Percentiles rank a stretch among this genome's conserved stretches.
phyloP scores from a whole-genome alignment of 768 basidiomycete genomes.

The Hericium rajendrae region DNA sequence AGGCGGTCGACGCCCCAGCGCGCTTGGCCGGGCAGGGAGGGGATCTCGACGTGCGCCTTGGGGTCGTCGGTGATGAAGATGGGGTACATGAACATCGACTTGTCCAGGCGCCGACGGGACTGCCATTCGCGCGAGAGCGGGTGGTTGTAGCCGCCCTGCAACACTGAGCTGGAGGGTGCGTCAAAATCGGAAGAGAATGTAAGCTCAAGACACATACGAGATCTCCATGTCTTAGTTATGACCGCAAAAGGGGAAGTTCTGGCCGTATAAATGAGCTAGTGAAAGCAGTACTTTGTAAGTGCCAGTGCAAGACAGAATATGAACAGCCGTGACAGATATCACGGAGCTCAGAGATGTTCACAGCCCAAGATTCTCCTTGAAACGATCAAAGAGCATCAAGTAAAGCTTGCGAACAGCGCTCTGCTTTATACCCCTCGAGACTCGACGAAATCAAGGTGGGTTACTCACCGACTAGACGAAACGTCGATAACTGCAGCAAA shows the following conservation, averaged over 20 bases:
- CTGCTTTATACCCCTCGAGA: not conserved
- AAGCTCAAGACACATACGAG: slow-evolving; percentile 5
- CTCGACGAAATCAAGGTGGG: not conserved
- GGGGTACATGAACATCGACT: slow-evolving; percentile 97
- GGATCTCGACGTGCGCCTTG: slow-evolving; percentile 69
- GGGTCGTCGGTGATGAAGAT: slow-evolving; percentile 97
- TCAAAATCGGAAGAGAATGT: not conserved
- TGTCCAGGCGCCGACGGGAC: slow-evolving; percentile 65
- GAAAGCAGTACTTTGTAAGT: too few relatives aligned
- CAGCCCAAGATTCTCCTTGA: too few relatives aligned
- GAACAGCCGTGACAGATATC: too few relatives aligned
- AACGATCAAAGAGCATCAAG: too few relatives aligned
- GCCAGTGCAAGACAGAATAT: too few relatives aligned
- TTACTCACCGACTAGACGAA: not conserved
- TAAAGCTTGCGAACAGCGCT: not conserved
- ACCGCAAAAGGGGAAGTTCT: not conserved
- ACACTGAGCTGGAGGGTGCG: slow-evolving; percentile 46
- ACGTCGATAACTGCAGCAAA: not conserved
- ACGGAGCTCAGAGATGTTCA: too few relatives aligned
- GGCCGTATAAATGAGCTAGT: too few relatives aligned
- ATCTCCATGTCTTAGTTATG: slow-evolving; percentile 5
- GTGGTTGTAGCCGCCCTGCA: slow-evolving; percentile 92
- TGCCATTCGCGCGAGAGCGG: slow-evolving; percentile 87
- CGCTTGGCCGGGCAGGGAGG: slow-evolving; percentile 74
- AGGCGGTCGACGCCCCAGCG: slow-evolving; percentile 94